Conservation (phyloP, 2,329 filamentous ascomycete species). For the Diaporthe australafricana region DNA sequence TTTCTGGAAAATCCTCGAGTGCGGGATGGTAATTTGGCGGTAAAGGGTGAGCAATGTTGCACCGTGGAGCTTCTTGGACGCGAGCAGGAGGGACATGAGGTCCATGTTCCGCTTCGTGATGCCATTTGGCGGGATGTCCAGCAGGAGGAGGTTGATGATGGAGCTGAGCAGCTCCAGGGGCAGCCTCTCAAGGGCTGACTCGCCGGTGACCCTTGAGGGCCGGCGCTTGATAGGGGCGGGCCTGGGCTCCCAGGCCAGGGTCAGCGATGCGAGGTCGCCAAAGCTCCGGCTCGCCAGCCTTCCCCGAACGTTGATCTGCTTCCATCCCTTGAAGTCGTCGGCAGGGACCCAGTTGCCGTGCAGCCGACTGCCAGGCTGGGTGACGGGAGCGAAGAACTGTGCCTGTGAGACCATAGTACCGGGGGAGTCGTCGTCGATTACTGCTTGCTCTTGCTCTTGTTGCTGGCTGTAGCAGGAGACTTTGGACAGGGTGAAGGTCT, state of each 20-base stretch:
- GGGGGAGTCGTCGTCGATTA: constrained; percentile 59
- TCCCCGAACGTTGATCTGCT: constrained; percentile 69
- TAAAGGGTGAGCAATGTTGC: constrained; percentile 82
- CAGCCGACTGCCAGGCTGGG: constrained; percentile 66
- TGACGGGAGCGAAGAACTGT: constrained; percentile 63
- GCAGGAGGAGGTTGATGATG: constrained; percentile 79
- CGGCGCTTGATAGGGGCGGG: constrained; percentile 32
- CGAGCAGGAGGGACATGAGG: constrained; percentile 79
- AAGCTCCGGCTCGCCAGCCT: constrained; percentile 71
- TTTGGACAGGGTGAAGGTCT: constrained; percentile 73
- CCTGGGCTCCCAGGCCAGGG: constrained; percentile 64
- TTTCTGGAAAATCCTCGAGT: constrained; percentile 86
- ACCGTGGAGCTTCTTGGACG: constrained; percentile 80
- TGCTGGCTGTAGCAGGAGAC: constrained; percentile 66
- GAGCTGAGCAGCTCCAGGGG: constrained; percentile 77
- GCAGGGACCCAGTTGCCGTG: constrained; percentile 70
- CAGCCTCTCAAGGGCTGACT: constrained; percentile 73
- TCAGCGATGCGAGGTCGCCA: constrained; percentile 68
- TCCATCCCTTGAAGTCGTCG: constrained; percentile 71
- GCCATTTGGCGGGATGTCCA: constrained; percentile 81
- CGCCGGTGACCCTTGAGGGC: constrained; percentile 51
- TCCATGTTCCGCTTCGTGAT: constrained; percentile 82
- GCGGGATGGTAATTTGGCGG: constrained; percentile 82
- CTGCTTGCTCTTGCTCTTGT: constrained; percentile 62
- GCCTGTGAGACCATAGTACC: constrained; percentile 55